A percentile compares a stretch with the other conserved stretches of the same genome.
These are phyloP conservation scores for Gentiana macrophylla DNA, from an alignment of 257 asterid species.

Conservation along the genomic window DNA sequence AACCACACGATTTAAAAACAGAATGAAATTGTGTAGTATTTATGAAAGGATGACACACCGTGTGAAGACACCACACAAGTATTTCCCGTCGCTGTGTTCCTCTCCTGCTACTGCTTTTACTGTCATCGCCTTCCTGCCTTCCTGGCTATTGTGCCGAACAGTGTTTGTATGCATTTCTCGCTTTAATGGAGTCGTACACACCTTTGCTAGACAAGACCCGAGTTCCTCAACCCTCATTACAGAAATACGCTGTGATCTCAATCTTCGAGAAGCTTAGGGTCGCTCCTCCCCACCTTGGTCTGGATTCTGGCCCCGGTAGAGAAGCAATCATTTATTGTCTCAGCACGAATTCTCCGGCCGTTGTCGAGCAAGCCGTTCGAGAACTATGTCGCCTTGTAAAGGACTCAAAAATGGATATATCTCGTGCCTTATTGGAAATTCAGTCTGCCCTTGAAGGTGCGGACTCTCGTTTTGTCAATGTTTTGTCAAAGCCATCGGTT, in stretches of 20 bases:
- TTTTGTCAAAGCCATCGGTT: conserved; percentile 63
- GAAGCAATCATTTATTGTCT: conserved; percentile 72
- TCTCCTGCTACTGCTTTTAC: too few species aligned
- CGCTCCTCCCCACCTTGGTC: conserved; percentile 35
- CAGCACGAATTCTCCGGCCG: conserved; percentile 60
- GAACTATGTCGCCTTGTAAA: conserved; percentile 80
- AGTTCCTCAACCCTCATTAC: conserved; percentile 80
- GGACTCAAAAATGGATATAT: conserved; percentile 58
- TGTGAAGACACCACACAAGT: too few species aligned
- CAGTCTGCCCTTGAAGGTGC: conserved; percentile 82
- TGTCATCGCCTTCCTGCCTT: not conserved
- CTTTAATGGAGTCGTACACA: conserved; percentile 28
- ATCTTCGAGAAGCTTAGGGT: conserved; percentile 67
- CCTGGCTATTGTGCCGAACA: not conserved
- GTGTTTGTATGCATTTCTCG: not conserved
- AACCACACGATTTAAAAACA: too few species aligned
- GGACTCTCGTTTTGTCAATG: conserved; percentile 28
- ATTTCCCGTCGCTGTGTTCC: too few species aligned
- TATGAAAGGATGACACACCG: too few species aligned
- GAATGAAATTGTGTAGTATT: too few species aligned
- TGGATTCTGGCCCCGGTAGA: conserved; percentile 41
- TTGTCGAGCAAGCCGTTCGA: conserved; percentile 69
- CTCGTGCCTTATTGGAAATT: conserved; percentile 63
- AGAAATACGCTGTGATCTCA: conserved; percentile 67
- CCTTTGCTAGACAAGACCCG: conserved; percentile 53